These are phyloP conservation scores for Penicillium sp. DNA, from an alignment of 2,329 filamentous ascomycete species.

Conservation along the genomic window DNA sequence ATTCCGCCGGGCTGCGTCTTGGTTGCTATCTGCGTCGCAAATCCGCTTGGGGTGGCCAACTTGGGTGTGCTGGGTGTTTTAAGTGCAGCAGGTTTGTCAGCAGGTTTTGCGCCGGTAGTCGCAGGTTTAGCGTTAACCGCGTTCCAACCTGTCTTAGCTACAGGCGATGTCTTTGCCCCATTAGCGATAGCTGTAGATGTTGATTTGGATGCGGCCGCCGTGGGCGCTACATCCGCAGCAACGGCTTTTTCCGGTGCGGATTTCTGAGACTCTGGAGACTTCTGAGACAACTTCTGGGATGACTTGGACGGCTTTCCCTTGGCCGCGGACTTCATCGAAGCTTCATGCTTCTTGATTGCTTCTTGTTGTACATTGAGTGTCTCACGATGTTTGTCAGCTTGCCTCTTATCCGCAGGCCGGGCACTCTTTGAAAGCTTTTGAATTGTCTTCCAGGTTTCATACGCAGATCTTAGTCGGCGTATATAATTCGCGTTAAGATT, in stretches of 20 bases:
- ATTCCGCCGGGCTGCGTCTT: not conserved
- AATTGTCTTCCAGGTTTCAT: not conserved
- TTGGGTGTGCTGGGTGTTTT: constrained; percentile 1
- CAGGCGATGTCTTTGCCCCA: not conserved
- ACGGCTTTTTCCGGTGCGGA: not conserved
- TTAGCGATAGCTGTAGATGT: not conserved
- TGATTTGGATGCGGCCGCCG: no score
- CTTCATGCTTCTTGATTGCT: constrained; percentile 20
- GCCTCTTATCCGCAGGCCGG: not conserved
- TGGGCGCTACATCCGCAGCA: not conserved
- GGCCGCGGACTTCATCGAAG: constrained; percentile 6
- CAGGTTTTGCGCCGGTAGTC: not conserved
- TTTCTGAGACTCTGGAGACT: not conserved
- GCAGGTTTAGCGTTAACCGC: constrained; percentile 7
- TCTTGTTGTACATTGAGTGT: constrained; percentile 12
- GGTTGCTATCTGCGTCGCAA: not conserved
- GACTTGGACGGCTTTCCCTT: constrained; percentile 7
- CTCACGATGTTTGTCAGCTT: not conserved
- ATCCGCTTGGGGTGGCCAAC: not conserved
- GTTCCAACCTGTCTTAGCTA: constrained; percentile 9
- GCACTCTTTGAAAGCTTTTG: not conserved
- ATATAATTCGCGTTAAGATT: constrained; percentile 12
- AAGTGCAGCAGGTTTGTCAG: not conserved
- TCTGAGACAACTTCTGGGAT: not conserved
- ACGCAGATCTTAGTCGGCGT: constrained; percentile 5